Base-by-base conservation (phyloP, 257 asterid genomes). In the Gentiana macrophylla region DNA sequence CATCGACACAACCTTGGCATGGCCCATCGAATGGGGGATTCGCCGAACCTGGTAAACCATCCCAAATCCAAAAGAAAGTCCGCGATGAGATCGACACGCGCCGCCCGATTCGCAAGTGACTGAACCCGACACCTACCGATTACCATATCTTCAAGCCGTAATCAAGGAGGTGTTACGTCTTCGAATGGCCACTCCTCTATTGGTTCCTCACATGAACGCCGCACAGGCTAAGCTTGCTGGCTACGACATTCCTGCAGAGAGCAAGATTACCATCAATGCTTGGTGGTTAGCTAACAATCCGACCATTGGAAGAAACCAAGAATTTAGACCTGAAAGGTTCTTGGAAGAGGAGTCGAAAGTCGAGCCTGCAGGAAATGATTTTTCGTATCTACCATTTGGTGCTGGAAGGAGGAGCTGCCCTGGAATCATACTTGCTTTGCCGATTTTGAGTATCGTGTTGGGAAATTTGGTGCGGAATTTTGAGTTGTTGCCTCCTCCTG, bases 401-500 rank as follows among this genome's bases (percentile, higher is more conserved):
- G 95, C 74, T 2, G 95, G 95, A 1, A 55, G 96, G 74, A 80
- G 96, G 68, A 86, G 96, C 74, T 86, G 96, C 77, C 96, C 96
- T 0, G 96, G 96, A 32, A 86, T 86, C 3, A 81, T 86, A 41
- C 83, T 86, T 15, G 96, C 94, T 1, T 13, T 86, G 84, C 96
- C 96, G 2, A 78, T 86, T 24, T 81, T 86, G n/a, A 84, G 92
- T 7, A 81, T 86, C 35, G 80, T 91, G 5, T 55, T 86, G 67
- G 96, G 94, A 10, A 77, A 89, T 3, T 59, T 87, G 66, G 96
- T 87, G 41, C 93, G 84, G 84, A 87, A 84, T 54, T 87, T 87
- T 33, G 93, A 87, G 87, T 52, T 87, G 10, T 47, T 87, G 78
- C 94, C 96, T 35, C 94, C 96, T 2, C 87, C 92, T 0, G 96